phyloP scores from a whole-genome alignment of 805 yeast species.

The Saturnispora bothae region DNA sequence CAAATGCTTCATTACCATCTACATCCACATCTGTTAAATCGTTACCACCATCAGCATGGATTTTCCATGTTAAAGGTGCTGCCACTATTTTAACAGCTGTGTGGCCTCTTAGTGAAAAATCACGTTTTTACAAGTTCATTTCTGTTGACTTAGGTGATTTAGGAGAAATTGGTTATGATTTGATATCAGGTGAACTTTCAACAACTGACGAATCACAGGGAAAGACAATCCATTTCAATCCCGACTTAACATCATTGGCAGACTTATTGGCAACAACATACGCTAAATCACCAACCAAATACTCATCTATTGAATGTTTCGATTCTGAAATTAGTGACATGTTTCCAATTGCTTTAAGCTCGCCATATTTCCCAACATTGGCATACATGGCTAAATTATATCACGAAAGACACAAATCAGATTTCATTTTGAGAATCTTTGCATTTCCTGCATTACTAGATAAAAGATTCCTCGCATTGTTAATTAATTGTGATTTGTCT shows the following conservation, averaged over 20 bases:
- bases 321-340: slow-evolving; percentile 77
- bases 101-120: slow-evolving; percentile 75
- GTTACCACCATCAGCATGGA: slow-evolving; percentile 91
- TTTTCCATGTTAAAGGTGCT: slow-evolving; percentile 93
- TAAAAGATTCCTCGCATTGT: slow-evolving; percentile 60
- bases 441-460: slow-evolving; percentile 91
- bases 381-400: slow-evolving; percentile 79
- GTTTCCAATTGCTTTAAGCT: slow-evolving; percentile 72
- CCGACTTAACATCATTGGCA: slow-evolving; percentile 20
- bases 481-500: slow-evolving; percentile 75
- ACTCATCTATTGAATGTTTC: slow-evolving; percentile 64
- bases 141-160: slow-evolving; percentile 86
- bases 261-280: slow-evolving; percentile 9
- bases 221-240: slow-evolving; percentile 12
- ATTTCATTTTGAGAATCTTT: slow-evolving; percentile 77
- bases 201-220: slow-evolving; percentile 15
- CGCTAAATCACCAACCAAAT: slow-evolving; percentile 21
- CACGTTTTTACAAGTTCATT: slow-evolving; percentile 56
- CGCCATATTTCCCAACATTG: slow-evolving; percentile 80
- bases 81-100: slow-evolving; percentile 92
- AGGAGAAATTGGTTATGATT: slow-evolving; percentile 50
- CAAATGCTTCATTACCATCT: slow-evolving; percentile 68
- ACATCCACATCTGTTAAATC: slow-evolving; percentile 40
- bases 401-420: slow-evolving; percentile 72
- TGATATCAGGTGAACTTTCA: slow-evolving; percentile 27